phyloP scores from a whole-genome alignment of 2,329 filamentous ascomycete genomes.

The Colletotrichum sp. region DNA sequence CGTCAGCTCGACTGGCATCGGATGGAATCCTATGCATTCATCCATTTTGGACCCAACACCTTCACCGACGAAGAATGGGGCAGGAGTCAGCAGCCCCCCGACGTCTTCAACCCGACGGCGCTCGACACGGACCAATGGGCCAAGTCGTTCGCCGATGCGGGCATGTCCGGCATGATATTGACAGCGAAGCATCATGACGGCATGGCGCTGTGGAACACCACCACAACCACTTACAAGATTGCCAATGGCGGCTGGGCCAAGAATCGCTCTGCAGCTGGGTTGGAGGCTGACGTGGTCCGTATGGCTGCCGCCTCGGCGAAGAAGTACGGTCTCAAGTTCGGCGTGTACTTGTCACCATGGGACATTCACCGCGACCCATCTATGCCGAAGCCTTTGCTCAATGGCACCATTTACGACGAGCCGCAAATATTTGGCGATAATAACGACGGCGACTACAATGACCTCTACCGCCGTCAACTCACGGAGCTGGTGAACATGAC shows the following conservation, averaged over 20 bases:
- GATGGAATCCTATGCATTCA: constrained; percentile 32
- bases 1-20: constrained; percentile 31
- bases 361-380: constrained; percentile 40
- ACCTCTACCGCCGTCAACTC: not conserved
- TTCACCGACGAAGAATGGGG: constrained; percentile 36
- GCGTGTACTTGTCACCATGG: constrained; percentile 39
- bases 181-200: constrained; percentile 42
- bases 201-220: constrained; percentile 39
- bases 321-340: constrained; percentile 36
- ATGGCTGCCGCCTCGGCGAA: constrained; percentile 35
- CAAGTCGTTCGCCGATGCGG: constrained; percentile 12
- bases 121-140: constrained; percentile 35
- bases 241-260: constrained; percentile 18
- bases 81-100: constrained; percentile 23
- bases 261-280: constrained; percentile 26
- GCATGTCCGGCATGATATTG: constrained; percentile 36
- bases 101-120: constrained; percentile 28
- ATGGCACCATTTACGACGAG: constrained; percentile 30
- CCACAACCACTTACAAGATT: constrained; percentile 36
- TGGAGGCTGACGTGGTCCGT: constrained; percentile 34
- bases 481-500: not conserved
- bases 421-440: not conserved
- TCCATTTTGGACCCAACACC: constrained; percentile 34
- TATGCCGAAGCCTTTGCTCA: constrained; percentile 34
- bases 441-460: not conserved